Percentiles rank a stretch among this genome's conserved stretches.
phyloP scores from a whole-genome alignment of 495 filamentous ascomycete genomes.

The Ramalina peruviana region DNA sequence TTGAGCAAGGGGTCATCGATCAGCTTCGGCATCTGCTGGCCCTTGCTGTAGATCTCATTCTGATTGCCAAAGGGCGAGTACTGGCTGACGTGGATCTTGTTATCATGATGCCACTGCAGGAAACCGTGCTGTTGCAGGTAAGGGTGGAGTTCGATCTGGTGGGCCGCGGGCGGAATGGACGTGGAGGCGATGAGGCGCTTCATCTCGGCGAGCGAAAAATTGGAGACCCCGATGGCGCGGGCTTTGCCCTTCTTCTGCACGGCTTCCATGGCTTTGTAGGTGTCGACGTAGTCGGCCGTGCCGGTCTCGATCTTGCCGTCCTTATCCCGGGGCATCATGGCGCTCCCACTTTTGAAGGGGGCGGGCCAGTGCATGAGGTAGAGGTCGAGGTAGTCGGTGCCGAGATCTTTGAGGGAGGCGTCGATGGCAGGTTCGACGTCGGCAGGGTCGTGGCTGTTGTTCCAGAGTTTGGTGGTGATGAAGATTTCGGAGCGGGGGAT shows the following conservation, averaged over 20 bases:
- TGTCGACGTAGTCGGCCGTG: constrained; percentile 38
- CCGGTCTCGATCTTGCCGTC: constrained; percentile 31
- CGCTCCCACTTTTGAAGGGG: constrained; percentile 27
- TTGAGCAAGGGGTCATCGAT: constrained; percentile 47
- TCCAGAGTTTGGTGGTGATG: constrained; percentile 61
- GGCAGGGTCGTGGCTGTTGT: constrained; percentile 48
- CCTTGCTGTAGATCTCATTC: constrained; percentile 44
- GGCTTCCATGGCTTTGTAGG: constrained; percentile 52
- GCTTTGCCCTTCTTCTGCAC: constrained; percentile 39
- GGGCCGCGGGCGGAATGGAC: constrained; percentile 45
- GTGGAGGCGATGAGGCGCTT: constrained; percentile 50
- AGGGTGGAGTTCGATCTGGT: constrained; percentile 52
- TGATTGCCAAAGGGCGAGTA: constrained; percentile 62
- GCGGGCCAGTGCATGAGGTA: constrained; percentile 59
- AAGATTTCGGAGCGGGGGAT: constrained; percentile 48
- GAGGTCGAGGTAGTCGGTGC: constrained; percentile 53
- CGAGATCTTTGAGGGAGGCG: constrained; percentile 45
- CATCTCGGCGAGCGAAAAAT: constrained; percentile 56
- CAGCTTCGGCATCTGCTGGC: constrained; percentile 35
- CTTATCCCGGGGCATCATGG: constrained; percentile 25
- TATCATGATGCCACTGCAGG: constrained; percentile 32
- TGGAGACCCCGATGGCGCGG: constrained; percentile 61
- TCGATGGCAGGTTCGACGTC: constrained; percentile 45
- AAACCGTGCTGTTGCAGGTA: constrained; percentile 44
- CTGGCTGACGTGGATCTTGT: constrained; percentile 45